These are phyloP conservation scores for Periconia macrospinosa DNA, from an alignment of 2,329 filamentous ascomycete genomes.

Conservation along the genomic window DNA sequence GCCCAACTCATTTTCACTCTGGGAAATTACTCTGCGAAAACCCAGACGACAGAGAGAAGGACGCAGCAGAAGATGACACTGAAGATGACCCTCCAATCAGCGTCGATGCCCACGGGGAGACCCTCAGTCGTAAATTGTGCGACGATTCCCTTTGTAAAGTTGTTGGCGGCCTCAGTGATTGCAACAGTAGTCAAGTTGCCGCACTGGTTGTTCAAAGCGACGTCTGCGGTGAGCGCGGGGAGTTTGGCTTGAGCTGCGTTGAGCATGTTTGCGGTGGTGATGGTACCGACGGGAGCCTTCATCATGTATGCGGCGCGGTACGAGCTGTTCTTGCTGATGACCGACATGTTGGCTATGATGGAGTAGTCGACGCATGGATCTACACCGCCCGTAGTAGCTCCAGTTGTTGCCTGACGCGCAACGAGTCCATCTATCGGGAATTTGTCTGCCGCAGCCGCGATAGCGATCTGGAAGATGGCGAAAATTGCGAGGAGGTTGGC, in stretches of 20 bases:
- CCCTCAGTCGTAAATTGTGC: constrained; percentile 34
- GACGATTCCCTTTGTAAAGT: constrained; percentile 50
- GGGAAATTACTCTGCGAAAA: constrained; percentile 16
- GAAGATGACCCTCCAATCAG: constrained; percentile 23
- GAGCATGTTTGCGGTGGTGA: constrained; percentile 44
- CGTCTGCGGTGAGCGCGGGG: constrained; percentile 44
- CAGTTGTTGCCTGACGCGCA: constrained; percentile 27
- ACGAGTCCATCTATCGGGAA: constrained; percentile 21
- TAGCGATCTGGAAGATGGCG: constrained; percentile 23
- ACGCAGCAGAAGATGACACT: constrained; percentile 16
- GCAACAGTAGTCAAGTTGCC: constrained; percentile 52
- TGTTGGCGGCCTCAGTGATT: constrained; percentile 47
- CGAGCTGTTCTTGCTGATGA: constrained; percentile 50
- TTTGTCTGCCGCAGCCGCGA: constrained; percentile 15
- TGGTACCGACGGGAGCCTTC: constrained; percentile 47
- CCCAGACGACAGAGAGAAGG: constrained; percentile 27
- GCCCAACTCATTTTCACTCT: not conserved
- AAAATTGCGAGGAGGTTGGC: constrained; percentile 29
- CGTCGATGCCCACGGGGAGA: constrained; percentile 31
- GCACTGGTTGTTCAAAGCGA: constrained; percentile 47
- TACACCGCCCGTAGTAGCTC: constrained; percentile 18
- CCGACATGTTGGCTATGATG: constrained; percentile 51
- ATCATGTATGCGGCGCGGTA: constrained; percentile 52
- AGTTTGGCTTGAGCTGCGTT: constrained; percentile 45
- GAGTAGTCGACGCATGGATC: constrained; percentile 49